These are phyloP conservation scores for Phytophthora ohioensis DNA, from an alignment of 352 stramenopile genomes.

Conservation along the genomic window DNA sequence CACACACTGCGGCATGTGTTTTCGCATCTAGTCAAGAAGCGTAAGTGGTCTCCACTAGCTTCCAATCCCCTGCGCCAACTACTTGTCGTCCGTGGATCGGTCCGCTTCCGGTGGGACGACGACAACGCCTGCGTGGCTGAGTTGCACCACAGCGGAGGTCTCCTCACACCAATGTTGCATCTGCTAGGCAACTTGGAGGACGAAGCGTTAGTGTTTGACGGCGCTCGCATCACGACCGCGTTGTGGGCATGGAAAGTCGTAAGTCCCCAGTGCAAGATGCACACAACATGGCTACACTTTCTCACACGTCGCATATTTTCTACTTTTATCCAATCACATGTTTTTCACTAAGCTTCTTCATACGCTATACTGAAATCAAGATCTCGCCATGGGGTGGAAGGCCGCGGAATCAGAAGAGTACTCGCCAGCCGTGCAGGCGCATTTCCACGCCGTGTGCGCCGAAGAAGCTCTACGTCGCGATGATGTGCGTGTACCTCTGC, in stretches of 20 bases:
- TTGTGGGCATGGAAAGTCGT: not conserved
- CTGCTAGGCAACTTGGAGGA: constrained; percentile 10
- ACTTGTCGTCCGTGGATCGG: constrained; percentile 1
- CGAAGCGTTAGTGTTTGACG: constrained; percentile 5
- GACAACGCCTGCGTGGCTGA: not conserved
- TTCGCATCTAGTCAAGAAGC: not conserved
- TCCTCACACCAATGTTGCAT: constrained; percentile 1
- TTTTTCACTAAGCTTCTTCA: constrained; percentile 1
- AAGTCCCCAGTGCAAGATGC: not conserved
- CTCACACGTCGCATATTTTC: constrained; percentile 29
- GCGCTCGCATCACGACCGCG: not conserved
- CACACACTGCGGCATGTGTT: constrained; percentile 11
- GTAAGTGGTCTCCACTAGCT: not conserved
- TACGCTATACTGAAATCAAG: constrained; percentile 27
- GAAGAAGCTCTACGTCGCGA: constrained; percentile 69
- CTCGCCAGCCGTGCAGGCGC: constrained; percentile 78
- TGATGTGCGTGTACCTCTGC: constrained; percentile 50
- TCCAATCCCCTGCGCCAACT: not conserved
- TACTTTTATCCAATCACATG: constrained; percentile 22
- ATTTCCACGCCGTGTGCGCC: constrained; percentile 78
- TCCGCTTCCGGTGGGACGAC: constrained; percentile 14
- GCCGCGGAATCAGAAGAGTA: constrained; percentile 74
- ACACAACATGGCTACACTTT: constrained; percentile 9
- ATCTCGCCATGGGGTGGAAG: constrained; percentile 62
- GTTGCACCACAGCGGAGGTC: not conserved